Percentiles rank a stretch among this genome's conserved stretches.
phyloP scores from a whole-genome alignment of 129 eudicot genomes.

The Erigeron canadensis region DNA sequence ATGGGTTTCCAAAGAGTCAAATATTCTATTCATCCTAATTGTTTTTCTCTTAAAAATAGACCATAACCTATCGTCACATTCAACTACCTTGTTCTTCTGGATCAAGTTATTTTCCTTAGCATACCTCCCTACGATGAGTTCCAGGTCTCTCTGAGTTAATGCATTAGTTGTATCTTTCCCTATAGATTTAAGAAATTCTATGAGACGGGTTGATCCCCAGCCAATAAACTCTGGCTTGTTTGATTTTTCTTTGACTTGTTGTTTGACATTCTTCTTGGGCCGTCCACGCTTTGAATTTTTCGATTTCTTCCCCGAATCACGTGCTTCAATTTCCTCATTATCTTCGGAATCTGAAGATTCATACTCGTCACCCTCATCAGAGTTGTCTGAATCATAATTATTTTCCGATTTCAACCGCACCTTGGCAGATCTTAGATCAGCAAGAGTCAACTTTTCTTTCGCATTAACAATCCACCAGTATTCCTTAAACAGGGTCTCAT shows the following conservation, averaged over 20 bases:
- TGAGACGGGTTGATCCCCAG: conserved; percentile 73
- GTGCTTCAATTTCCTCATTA: conserved; percentile 25
- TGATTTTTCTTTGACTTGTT: conserved; percentile 19
- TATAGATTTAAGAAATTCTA: conserved; percentile 54
- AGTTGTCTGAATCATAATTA: conserved; percentile 40
- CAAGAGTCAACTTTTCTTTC: conserved; percentile 49
- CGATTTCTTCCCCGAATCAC: conserved; percentile 21
- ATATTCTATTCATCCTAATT: conserved; percentile 41
- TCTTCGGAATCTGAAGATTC: conserved; percentile 33
- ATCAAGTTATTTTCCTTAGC: conserved; percentile 58
- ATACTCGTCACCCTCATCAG: conserved; percentile 37
- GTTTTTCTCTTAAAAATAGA: conserved; percentile 53
- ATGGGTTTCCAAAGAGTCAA: conserved; percentile 60
- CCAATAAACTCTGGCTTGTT: conserved; percentile 53
- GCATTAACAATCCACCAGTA: conserved; percentile 64
- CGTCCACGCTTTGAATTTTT: conserved; percentile 33
- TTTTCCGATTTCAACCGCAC: conserved; percentile 30
- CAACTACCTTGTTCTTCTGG: conserved; percentile 51
- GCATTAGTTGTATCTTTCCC: conserved; percentile 43
- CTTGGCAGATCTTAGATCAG: conserved; percentile 42
- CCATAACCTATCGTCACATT: conserved; percentile 58
- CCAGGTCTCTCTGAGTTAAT: conserved; percentile 58
- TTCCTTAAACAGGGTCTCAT: conserved; percentile 77
- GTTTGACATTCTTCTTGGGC: conserved; percentile 24
- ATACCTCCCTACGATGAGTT: conserved; percentile 48